A percentile compares a stretch with the other conserved stretches of the same genome.
Evolutionary conservation across 73 alveolate species (phyloP).

Genomic region (Paramecium bursaria): DNA sequence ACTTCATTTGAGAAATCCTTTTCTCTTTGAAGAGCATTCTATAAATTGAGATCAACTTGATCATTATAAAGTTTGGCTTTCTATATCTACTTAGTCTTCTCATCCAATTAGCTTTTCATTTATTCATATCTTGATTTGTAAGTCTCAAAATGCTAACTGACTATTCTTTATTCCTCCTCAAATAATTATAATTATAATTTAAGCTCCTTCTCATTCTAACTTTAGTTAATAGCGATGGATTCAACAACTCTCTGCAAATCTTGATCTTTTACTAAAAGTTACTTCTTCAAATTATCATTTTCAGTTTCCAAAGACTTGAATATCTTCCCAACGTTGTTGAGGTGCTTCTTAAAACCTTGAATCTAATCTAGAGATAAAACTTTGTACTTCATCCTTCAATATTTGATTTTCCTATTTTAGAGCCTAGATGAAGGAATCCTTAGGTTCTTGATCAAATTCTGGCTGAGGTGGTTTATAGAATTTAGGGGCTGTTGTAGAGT

Average conservation of each 20-base stretch:
- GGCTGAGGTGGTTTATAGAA: no score
- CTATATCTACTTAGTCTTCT: not conserved
- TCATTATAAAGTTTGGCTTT: conserved; percentile 3
- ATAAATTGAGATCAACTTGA: not conserved
- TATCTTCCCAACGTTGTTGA: conserved; percentile 24
- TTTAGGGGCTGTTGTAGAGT: no score
- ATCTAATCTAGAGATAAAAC: not conserved
- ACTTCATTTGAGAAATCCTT: conserved; percentile 11
- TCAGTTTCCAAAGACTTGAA: conserved; percentile 11
- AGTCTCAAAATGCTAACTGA: not conserved
- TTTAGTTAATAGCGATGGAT: conserved; percentile 29
- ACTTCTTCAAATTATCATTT: conserved; percentile 9
- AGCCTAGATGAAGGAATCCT: no score
- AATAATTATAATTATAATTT: not conserved
- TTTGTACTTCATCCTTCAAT: conserved; percentile 18
- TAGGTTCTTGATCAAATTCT: no score
- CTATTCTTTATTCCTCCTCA: conserved; percentile 31
- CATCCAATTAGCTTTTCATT: not conserved
- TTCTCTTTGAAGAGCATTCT: not conserved
- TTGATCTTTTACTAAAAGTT: not conserved
- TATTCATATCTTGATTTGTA: not conserved
- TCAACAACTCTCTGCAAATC: conserved; percentile 45
- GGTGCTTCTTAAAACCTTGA: not conserved
- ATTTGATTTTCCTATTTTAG: not conserved
- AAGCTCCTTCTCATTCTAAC: conserved; percentile 30